A percentile compares a stretch with the other conserved stretches of the same genome.
These are phyloP conservation scores for Multifurca ochricompacta DNA, from an alignment of 768 basidiomycete species.

Conservation along the genomic window DNA sequence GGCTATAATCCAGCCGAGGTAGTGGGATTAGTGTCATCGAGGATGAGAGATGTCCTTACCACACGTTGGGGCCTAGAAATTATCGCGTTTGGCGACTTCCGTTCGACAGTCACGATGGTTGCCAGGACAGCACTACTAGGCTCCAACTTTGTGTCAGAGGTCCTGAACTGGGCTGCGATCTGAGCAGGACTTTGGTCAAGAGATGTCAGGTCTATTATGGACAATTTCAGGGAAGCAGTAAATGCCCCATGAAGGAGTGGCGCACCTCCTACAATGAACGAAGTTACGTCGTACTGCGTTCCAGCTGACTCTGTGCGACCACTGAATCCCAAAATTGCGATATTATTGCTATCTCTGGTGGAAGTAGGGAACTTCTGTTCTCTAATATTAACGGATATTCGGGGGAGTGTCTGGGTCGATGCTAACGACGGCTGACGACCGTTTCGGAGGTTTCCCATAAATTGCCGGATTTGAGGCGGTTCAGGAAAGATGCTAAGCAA, in stretches of 20 bases:
- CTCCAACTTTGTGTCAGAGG: constrained; percentile 8
- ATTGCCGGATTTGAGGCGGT: constrained; percentile 37
- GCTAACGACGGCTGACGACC: not conserved
- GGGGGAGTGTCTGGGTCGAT: constrained; percentile 19
- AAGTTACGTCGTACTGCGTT: constrained; percentile 64
- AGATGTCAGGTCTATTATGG: constrained; percentile 29
- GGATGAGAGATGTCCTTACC: not conserved
- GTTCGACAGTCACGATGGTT: constrained; percentile 15
- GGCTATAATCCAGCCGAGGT: not conserved
- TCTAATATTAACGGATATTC: constrained; percentile 23
- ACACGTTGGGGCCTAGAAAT: constrained; percentile 2
- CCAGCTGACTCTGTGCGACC: constrained; percentile 35
- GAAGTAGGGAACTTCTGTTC: constrained; percentile 23
- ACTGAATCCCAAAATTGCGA: not conserved
- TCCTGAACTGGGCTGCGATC: not conserved
- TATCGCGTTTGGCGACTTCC: constrained; percentile 5
- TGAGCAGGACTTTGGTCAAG: constrained; percentile 20
- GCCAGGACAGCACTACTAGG: constrained; percentile 1
- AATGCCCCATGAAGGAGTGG: not conserved
- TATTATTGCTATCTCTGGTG: constrained; percentile 8
- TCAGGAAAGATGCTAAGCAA: constrained; percentile 65
- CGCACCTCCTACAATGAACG: constrained; percentile 57
- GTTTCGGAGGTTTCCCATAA: not conserved
- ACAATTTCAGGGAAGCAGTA: not conserved
- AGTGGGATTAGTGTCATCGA: not conserved